phyloP scores from a whole-genome alignment of 257 asterid genomes.

The Haberlea rhodopensis region DNA sequence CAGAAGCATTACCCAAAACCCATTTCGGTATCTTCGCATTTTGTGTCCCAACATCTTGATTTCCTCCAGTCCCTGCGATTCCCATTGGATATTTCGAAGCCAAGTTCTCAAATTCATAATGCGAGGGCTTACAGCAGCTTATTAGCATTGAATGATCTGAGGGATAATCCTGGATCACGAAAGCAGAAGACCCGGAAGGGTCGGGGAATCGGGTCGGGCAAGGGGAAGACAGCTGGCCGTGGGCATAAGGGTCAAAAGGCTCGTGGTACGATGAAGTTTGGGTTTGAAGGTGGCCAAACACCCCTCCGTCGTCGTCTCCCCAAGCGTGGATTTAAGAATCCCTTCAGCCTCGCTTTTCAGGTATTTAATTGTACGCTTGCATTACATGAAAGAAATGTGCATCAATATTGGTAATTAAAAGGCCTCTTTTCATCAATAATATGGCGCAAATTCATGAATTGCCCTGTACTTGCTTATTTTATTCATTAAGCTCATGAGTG shows the following conservation, averaged over 20 bases:
- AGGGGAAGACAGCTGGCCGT: conserved; percentile 95
- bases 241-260: conserved; percentile 98
- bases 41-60: conserved; percentile 20
- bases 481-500: neutral
- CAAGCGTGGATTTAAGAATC: conserved; percentile 87
- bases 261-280: conserved; percentile 79
- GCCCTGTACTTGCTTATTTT: neutral
- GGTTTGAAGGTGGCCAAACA: conserved; percentile 98
- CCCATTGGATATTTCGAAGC: conserved; percentile 12
- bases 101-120: conserved; percentile 22
- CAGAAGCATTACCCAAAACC: conserved; percentile 30
- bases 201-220: conserved; percentile 95
- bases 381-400: neutral
- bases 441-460: neutral
- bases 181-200: conserved; percentile 91
- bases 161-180: conserved; percentile 78
- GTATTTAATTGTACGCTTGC: conserved; percentile 30
- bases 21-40: conserved; percentile 26
- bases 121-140: conserved; percentile 55
- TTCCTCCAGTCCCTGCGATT: conserved; percentile 25
- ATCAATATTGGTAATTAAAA: neutral
- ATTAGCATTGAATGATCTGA: conserved; percentile 75
- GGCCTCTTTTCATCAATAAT: neutral
- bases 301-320: conserved; percentile 93
- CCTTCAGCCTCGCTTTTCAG: conserved; percentile 85